phyloP scores from a whole-genome alignment of 208 protist genomes.

The Leishmania mexicana region DNA sequence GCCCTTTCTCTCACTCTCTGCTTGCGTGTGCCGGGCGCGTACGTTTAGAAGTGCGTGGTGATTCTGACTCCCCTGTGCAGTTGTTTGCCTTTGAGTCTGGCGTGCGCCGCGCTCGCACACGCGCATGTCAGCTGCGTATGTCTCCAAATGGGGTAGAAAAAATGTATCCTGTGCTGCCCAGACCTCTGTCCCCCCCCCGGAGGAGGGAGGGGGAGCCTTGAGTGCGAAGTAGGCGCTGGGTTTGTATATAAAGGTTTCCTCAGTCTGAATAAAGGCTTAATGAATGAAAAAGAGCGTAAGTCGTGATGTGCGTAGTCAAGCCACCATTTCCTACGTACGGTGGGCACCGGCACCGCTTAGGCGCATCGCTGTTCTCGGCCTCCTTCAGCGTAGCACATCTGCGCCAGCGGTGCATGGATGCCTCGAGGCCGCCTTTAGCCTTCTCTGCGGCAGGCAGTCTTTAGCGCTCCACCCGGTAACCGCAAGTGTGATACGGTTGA shows the following conservation, averaged over 20 bases:
- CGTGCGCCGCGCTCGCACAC: not conserved
- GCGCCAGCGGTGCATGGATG: not conserved
- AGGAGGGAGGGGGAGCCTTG: not conserved
- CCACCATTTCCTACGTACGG: not conserved
- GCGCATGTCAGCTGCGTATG: not conserved
- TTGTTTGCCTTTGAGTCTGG: not conserved
- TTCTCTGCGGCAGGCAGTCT: not conserved
- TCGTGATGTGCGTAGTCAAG: not conserved
- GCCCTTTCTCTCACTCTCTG: not conserved
- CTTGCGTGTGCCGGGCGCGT: not conserved
- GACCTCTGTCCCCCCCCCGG: not conserved
- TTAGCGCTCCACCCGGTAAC: slow-evolving; percentile 1
- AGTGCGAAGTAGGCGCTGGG: not conserved
- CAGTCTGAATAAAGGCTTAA: not conserved
- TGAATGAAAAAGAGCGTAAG: not conserved
- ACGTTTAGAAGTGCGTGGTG: not conserved
- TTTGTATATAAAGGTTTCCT: not conserved
- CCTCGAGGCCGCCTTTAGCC: not conserved
- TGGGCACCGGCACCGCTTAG: not conserved
- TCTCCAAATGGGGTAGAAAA: not conserved
- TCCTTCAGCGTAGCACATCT: not conserved
- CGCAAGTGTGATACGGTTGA: not conserved
- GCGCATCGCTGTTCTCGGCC: not conserved
- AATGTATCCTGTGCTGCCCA: not conserved
- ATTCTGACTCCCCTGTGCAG: not conserved